A percentile compares a stretch with the other conserved stretches of the same genome.
Evolutionary conservation across 176 grass and related monocot genomes (phyloP).

Genomic region (Hordeum vulgare): MorexV3_pseudomolecules_assembly NC_058523.1:230965747-230966246

Average conservation of each 20-base stretch:
- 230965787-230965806: slow-evolving; percentile 58
- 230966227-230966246: slow-evolving; percentile 51
- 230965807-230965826: slow-evolving; percentile 40
- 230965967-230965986: slow-evolving; percentile 69
- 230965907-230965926: slow-evolving; percentile 67
- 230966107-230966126: slow-evolving; percentile 93
- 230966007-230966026: slow-evolving; percentile 76
- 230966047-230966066: slow-evolving; percentile 88
- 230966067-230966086: slow-evolving; percentile 87
- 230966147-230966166: slow-evolving; percentile 61
- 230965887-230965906: slow-evolving; percentile 65
- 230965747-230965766: slow-evolving; percentile 78
- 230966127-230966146: slow-evolving; percentile 65
- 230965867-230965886: slow-evolving; percentile 76
- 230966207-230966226: slow-evolving; percentile 62
- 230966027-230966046: slow-evolving; percentile 76
- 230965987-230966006: slow-evolving; percentile 84
- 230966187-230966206: slow-evolving; percentile 64
- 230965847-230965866: slow-evolving; percentile 68
- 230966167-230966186: slow-evolving; percentile 70
- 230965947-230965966: slow-evolving; percentile 47
- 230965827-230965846: slow-evolving; percentile 54
- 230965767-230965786: slow-evolving; percentile 85
- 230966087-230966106: slow-evolving; percentile 61
- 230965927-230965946: slow-evolving; percentile 59